Base-by-base conservation (phyloP, 2,329 filamentous ascomycete genomes). In the Lasiodiplodia theobromae region DNA sequence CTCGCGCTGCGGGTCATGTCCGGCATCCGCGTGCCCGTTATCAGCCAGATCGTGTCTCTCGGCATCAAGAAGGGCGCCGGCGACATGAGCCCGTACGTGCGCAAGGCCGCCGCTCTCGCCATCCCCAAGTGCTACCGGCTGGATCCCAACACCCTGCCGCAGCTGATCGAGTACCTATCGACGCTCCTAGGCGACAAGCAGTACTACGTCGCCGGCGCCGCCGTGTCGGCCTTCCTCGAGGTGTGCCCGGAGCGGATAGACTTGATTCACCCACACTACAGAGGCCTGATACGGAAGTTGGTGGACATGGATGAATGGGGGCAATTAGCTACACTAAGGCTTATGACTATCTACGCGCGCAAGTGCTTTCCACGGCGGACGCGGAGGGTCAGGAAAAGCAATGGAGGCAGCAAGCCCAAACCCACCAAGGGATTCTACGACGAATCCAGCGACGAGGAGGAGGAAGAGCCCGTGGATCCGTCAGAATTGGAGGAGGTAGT, bases 251-350 rank as follows among this genome's bases (percentile, higher is more conserved):
- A 96, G 18, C 86, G 92, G 66, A 86, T 97, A 71, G 94, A 97
- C 77, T 82, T 99, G 69, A 89, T 99, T 73, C 96, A 99, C 80
- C 90, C 91, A 72, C 92, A 97, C 77, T 99, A 98, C 81, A 89
- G 93, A 63, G 86, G 88, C 44, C 83, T 99, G 71, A 90, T 97
- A 71, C 92, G 89, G 78, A 97, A 97, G 83, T 83, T 98, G 65
- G 93, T 97, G 28, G 96, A 99, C 77, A 99, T 99, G 96, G 96
- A 99, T 76, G 96, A 99, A 81, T 99, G 96, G 96, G 92, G 94
- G 52, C 96, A 99, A 81, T 80, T 98, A 66, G 91, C 93, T 2
- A 92, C 92, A 2, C 77, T 99, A 73, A 87, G 89, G 49, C 83
- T 99, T 71, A 90, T 98, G 88, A 91, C 92, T 1, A 83, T 89